Evolutionary conservation across 2,329 filamentous ascomycete species (phyloP), one percentile per base, ranked within the genome.

Genomic region (Alternaria atra): DNA sequence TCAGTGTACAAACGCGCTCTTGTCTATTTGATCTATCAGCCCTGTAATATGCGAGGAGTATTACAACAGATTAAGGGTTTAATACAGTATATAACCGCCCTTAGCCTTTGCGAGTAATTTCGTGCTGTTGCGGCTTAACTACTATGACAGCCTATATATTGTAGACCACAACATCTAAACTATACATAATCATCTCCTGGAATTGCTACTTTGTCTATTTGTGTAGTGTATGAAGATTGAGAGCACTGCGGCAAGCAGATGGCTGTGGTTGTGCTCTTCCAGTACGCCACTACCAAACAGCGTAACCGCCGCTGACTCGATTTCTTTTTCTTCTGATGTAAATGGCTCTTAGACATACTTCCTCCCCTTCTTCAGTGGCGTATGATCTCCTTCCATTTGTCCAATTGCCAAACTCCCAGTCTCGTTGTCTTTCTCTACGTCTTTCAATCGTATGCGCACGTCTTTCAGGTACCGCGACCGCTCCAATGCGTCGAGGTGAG

Each of bases 361-460:
- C n/a, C 44, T 34, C 17, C 3, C 44, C 17, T 15, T 34, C 12
- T 10, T 34, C 29, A 47, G 5, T 5, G 10, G 6, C 29, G 10
- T 6, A 23, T 34, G 6, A 8, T 15, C 44, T 2, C n/a, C n/a
- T 1, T 23, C 29, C 17, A 4, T 1, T 12, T 10, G 29, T 9
- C 17, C 29, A 48, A 34, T 34, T 4, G 0, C 44, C 29, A 34
- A 34, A 10, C 2, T 48, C n/a, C 44, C 44, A 2, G 20, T 15
- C 44, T 3, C 17, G 12, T 0, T 1, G 2, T 5, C 29, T 1
- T 3, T 10, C 1, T 23, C 29, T 0, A 47, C 10, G 6, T 47
- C 44, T 1, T 29, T 10, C 23, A 48, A 34, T 8, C 6, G 5
- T 1, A 48, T 23, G 0, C 4, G 29, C 29, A 48, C 1, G 2